phyloP scores from a whole-genome alignment of 2,329 filamentous ascomycete species.

The Septoria linicola region DNA sequence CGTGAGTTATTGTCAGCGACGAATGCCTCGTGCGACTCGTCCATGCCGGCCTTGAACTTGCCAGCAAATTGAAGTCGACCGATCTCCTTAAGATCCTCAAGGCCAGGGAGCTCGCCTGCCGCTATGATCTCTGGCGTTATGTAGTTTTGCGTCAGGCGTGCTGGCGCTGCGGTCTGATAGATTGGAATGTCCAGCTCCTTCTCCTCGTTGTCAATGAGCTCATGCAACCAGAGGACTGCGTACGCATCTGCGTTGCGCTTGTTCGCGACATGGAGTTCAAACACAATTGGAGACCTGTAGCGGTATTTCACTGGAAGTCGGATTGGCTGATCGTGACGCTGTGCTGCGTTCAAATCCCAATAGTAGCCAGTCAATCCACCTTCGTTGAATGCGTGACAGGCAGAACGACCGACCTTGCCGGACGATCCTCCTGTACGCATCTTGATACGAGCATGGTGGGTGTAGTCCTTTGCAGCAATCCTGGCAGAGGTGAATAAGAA shows the following conservation, averaged over 20 bases:
- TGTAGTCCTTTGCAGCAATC: conserved; percentile 65
- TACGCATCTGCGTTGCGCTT: conserved; percentile 72
- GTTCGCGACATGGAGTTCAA: conserved; percentile 73
- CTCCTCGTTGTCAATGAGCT: conserved; percentile 77
- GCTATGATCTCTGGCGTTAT: conserved; percentile 76
- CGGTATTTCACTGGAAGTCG: conserved; percentile 85
- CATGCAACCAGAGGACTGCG: conserved; percentile 80
- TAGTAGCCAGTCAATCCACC: conserved; percentile 55
- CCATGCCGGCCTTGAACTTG: conserved; percentile 85
- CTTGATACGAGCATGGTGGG: conserved; percentile 65
- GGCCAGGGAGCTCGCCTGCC: conserved; percentile 61
- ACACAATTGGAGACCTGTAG: conserved; percentile 84
- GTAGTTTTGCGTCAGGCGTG: conserved; percentile 85
- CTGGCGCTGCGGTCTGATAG: conserved; percentile 74
- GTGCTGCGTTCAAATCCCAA: conserved; percentile 52
- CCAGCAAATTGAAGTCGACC: conserved; percentile 78
- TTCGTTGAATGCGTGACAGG: conserved; percentile 60
- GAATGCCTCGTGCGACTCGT: conserved; percentile 79
- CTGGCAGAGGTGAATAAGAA: conserved; percentile 79
- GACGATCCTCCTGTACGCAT: conserved; percentile 82
- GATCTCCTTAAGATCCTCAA: conserved; percentile 73
- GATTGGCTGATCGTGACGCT: conserved; percentile 48
- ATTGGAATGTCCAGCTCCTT: conserved; percentile 82
- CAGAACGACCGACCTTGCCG: conserved; percentile 64
- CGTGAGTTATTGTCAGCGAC: conserved; percentile 83